Conservation (phyloP, 805 yeast species). For the Ogataea neopini region DNA sequence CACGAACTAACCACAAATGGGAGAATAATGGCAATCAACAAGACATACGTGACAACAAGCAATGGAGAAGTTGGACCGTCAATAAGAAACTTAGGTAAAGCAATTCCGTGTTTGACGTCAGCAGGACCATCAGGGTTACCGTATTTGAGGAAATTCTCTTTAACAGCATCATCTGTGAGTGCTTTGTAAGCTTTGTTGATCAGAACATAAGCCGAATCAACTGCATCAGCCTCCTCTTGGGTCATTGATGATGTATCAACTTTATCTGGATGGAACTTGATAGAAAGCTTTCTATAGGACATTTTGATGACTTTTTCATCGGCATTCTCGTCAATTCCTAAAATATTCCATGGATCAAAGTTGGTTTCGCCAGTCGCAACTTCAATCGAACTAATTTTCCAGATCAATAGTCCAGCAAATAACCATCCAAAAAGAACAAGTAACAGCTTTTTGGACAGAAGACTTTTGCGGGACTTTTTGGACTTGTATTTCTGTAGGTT, state of each 20-base stretch:
- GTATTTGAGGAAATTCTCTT: constrained; percentile 77
- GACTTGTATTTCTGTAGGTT: constrained; percentile 33
- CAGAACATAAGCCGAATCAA: constrained; percentile 77
- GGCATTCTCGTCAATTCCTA: constrained; percentile 70
- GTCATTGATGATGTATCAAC: constrained; percentile 60
- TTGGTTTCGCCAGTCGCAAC: constrained; percentile 42
- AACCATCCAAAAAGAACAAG: constrained; percentile 61
- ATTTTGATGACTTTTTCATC: constrained; percentile 75
- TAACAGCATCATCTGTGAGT: constrained; percentile 83
- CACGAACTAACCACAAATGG: constrained; percentile 82
- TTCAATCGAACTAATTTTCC: constrained; percentile 46
- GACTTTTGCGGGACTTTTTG: constrained; percentile 26
- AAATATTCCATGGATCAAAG: constrained; percentile 90
- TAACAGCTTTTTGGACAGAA: constrained; percentile 36
- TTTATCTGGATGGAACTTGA: constrained; percentile 94
- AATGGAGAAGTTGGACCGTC: constrained; percentile 76
- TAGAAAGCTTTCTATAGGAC: constrained; percentile 81
- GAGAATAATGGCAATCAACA: constrained; percentile 71
- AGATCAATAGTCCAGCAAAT: constrained; percentile 43
- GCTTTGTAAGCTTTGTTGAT: constrained; percentile 94
- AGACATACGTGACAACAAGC: constrained; percentile 60
- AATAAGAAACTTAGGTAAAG: constrained; percentile 86
- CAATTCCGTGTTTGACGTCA: constrained; percentile 87
- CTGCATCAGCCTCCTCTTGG: constrained; percentile 51
- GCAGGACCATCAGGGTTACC: constrained; percentile 99